phyloP scores from a whole-genome alignment of 768 basidiomycete species.

The Exidia glandulosa region DNA sequence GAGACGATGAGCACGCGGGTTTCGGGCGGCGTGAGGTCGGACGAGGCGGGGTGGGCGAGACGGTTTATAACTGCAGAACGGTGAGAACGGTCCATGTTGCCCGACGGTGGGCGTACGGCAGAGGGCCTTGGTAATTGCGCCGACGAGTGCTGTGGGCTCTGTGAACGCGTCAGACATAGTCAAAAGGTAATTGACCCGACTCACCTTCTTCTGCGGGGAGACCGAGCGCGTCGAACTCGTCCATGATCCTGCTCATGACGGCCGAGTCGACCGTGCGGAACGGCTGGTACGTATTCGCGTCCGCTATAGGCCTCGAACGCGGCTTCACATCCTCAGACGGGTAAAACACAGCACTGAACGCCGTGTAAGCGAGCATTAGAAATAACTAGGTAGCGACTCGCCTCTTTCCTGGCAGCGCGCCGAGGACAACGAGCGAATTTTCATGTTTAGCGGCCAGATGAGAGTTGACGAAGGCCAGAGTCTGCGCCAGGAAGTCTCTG shows the following conservation, averaged over 20 bases:
- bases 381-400: conserved; percentile 16
- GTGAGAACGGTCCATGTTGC: conserved; percentile 26
- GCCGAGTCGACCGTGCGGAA: conserved; percentile 69
- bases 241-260: conserved; percentile 48
- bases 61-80: conserved; percentile 55
- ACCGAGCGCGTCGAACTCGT: conserved; percentile 46
- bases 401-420: conserved; percentile 78
- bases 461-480: conserved; percentile 85
- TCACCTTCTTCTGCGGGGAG: conserved; percentile 42
- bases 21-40: conserved; percentile 23
- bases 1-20: conserved; percentile 70
- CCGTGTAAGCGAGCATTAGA: neutral
- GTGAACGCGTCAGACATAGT: conserved; percentile 9
- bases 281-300: conserved; percentile 75
- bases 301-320: conserved; percentile 25
- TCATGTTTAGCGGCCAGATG: conserved; percentile 87
- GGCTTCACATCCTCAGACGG: conserved; percentile 41
- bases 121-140: conserved; percentile 83
- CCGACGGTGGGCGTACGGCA: conserved; percentile 50
- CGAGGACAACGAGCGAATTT: conserved; percentile 88
- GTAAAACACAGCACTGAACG: conserved; percentile 52
- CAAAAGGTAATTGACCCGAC: conserved; percentile 10
- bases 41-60: conserved; percentile 27
- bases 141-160: conserved; percentile 68
- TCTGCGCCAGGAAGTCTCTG: conserved; percentile 64